These are phyloP conservation scores for Jackrogersella minutella DNA, from an alignment of 495 filamentous ascomycete species.

Conservation along the genomic window DNA sequence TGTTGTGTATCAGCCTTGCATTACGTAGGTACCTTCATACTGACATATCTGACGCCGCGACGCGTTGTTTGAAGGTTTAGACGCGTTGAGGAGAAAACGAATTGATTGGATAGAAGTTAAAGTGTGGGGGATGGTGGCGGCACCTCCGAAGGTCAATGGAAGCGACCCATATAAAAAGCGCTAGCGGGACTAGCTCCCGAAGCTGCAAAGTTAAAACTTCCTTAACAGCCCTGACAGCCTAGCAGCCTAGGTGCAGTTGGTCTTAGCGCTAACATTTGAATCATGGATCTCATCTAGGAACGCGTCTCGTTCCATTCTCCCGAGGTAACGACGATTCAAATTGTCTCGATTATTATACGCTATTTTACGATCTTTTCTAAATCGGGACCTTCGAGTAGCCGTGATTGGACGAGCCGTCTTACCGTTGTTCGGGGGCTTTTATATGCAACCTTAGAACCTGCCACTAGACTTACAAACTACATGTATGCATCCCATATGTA, in stretches of 20 bases:
- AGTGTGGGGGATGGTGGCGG: conserved; percentile 10
- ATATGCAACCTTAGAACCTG: neutral
- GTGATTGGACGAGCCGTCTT: conserved; percentile 5
- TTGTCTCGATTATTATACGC: conserved; percentile 1
- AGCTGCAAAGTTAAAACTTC: neutral
- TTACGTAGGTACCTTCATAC: neutral
- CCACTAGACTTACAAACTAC: neutral
- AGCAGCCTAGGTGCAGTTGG: neutral
- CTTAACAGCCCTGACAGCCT: neutral
- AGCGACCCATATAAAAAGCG: neutral
- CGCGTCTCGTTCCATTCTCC: conserved; percentile 18
- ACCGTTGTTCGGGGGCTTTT: neutral
- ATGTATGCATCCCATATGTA: no score
- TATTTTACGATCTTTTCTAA: conserved; percentile 7
- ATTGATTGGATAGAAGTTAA: conserved; percentile 14
- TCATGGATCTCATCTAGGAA: neutral
- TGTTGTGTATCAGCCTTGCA: conserved; percentile 14
- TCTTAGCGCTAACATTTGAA: conserved; percentile 1
- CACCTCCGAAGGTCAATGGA: neutral
- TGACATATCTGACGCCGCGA: neutral
- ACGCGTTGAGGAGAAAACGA: conserved; percentile 11
- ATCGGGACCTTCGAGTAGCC: conserved; percentile 6
- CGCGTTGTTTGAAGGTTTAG: conserved; percentile 24
- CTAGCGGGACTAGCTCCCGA: neutral
- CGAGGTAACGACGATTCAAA: neutral